Evolutionary conservation across 345 rosid species (phyloP), one percentile per base, ranked within the genome.

Genomic region (Eucalyptus guilfoylei): DNA sequence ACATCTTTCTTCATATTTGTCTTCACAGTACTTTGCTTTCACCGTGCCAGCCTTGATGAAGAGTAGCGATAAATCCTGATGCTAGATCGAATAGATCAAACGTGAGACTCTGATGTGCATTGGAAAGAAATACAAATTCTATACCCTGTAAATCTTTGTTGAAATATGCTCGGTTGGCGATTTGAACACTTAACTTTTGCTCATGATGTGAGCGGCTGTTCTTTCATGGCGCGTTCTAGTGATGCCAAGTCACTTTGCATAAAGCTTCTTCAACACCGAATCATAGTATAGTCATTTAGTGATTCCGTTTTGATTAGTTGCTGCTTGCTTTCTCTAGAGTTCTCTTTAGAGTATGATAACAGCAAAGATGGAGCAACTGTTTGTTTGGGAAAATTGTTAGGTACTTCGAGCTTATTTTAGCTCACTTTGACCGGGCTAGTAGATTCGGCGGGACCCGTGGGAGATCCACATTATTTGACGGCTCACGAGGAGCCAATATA

Each of bases 1-100:
- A 95, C 98, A n/a, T 98, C 99, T 2, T 98, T 98, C 93, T 92
- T 96, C 95, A 96, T 95, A 89, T 98, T 97, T 89, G 96, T 96
- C 87, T 94, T 96, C 95, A 98, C 98, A 1, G 96, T 95, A 88
- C 55, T 95, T 93, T 98, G 99, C 92, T 98, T 98, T 80, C 97
- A 98, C 90, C 93, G 93, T 37, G 98, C 98, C 58, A 98, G 93
- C 93, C 95, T 96, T 12, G 99, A 96, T 87, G 98, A 97, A 49
- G 98, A 97, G 85, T 97, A 98, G 99, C 94, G 92, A 95, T 76
- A 45, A 49, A 28, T 88, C 62, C 3, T 8, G n/a, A 50, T 50
- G 55, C 60, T 42, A 47, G 42, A 86, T n/a, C 9, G 14, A 47
- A 49, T n/a, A 47, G 28, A 86, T 47, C 34, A 1, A 86, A 49